Percentiles rank a stretch among this genome's conserved stretches.
Conservation (phyloP, 148 eudicot species). For the Persicaria tinctoria region DNA sequence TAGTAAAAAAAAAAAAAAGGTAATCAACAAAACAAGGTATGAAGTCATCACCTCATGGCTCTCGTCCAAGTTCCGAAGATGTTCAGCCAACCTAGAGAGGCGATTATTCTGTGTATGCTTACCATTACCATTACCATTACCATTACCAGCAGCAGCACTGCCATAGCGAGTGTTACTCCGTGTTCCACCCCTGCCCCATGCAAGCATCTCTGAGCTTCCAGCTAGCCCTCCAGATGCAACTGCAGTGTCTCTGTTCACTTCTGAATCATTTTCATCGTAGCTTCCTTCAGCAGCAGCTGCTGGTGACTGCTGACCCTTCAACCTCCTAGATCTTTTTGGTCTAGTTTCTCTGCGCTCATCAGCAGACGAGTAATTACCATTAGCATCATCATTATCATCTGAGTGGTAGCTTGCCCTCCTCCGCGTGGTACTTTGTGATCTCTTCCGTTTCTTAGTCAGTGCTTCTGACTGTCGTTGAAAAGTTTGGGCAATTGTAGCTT, state of each 20-base stretch:
- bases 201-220: slow-evolving; percentile 50
- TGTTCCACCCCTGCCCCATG: slow-evolving; percentile 70
- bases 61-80: slow-evolving; percentile 36
- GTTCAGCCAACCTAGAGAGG: slow-evolving; percentile 43
- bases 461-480: slow-evolving; percentile 48
- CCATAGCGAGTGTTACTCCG: slow-evolving; percentile 49
- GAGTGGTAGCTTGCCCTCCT: slow-evolving; percentile 48
- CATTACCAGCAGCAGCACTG: not conserved
- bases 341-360: slow-evolving; percentile 56
- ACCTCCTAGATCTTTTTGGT: slow-evolving; percentile 38
- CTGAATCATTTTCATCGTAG: slow-evolving; percentile 35
- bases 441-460: slow-evolving; percentile 39
- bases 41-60: slow-evolving; percentile 35
- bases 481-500: slow-evolving; percentile 42
- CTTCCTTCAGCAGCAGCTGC: slow-evolving; percentile 31
- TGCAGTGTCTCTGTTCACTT: slow-evolving; percentile 32
- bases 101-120: slow-evolving; percentile 38
- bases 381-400: slow-evolving; percentile 56
- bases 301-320: slow-evolving; percentile 35
- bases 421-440: slow-evolving; percentile 36
- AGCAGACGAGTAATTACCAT: slow-evolving; percentile 55
- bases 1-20: not conserved
- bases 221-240: slow-evolving; percentile 34
- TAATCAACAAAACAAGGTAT: not conserved
- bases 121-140: slow-evolving; percentile 32